Percentiles rank a stretch among this genome's conserved stretches.
Evolutionary conservation across 306 rosid species (phyloP).

Genomic region (Pterocarpus santalinus): DNA sequence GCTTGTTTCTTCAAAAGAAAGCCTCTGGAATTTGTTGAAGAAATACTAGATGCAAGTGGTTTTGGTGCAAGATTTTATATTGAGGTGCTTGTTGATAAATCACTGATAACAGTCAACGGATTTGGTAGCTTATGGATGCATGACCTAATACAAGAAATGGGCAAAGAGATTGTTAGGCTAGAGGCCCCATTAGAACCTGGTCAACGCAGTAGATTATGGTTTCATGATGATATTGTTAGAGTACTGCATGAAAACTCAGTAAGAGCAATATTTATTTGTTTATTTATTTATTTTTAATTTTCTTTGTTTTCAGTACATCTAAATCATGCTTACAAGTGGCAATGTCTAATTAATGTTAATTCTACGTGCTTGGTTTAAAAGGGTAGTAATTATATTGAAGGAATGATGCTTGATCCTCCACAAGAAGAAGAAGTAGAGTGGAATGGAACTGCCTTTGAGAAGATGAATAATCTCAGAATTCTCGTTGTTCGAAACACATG

Average conservation of each 20-base stretch:
- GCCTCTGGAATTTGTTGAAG: background rate
- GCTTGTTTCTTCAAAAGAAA: conserved; percentile 18
- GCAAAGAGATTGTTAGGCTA: background rate
- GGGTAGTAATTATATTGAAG: background rate
- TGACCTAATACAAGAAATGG: conserved; percentile 24
- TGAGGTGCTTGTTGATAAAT: background rate
- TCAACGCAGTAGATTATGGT: background rate
- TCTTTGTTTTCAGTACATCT: no score
- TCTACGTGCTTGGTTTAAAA: background rate
- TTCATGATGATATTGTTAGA: background rate
- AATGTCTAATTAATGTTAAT: background rate
- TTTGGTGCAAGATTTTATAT: background rate
- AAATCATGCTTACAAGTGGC: background rate
- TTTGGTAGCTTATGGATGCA: background rate
- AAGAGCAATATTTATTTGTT: background rate
- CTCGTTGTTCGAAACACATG: background rate
- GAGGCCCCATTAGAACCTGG: background rate
- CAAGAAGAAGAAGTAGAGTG: background rate
- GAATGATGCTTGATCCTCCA: background rate
- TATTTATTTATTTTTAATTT: no score
- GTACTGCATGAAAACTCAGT: background rate
- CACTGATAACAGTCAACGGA: background rate
- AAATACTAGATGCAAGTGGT: background rate
- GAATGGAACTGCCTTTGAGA: background rate
- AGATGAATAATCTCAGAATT: conserved; percentile 14